phyloP scores from a whole-genome alignment of 768 basidiomycete species.

The Lepiota venenata region DNA sequence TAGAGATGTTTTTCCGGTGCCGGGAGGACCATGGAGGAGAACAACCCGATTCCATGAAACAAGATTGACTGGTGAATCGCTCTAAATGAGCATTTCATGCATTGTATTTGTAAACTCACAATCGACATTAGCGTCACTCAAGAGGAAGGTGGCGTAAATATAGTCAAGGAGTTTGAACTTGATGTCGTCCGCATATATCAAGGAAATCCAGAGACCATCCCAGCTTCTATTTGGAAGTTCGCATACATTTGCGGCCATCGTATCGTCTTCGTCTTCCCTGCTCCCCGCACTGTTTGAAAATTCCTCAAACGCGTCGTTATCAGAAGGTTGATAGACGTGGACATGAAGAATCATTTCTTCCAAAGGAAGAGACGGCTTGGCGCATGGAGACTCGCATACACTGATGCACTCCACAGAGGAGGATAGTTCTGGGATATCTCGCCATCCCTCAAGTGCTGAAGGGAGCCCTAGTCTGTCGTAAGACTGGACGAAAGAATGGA shows the following conservation, averaged over 20 bases:
- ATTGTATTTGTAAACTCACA: slow-evolving; percentile 37
- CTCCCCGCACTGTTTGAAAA: slow-evolving; percentile 55
- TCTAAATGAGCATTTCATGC: not conserved
- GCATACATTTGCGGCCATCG: slow-evolving; percentile 87
- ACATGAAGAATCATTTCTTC: slow-evolving; percentile 67
- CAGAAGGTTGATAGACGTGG: slow-evolving; percentile 84
- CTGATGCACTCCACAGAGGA: slow-evolving; percentile 74
- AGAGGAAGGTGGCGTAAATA: slow-evolving; percentile 90
- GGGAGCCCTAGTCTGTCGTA: slow-evolving; percentile 69
- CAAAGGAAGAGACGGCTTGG: slow-evolving; percentile 47
- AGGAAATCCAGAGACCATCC: slow-evolving; percentile 91
- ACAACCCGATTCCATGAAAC: slow-evolving; percentile 96
- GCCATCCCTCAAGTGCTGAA: slow-evolving; percentile 76
- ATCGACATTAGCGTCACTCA: slow-evolving; percentile 86
- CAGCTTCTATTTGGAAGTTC: slow-evolving; percentile 80
- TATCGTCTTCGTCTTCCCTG: slow-evolving; percentile 65
- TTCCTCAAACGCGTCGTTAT: slow-evolving; percentile 68
- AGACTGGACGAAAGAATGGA: slow-evolving; percentile 52
- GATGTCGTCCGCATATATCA: slow-evolving; percentile 82
- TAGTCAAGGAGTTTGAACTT: slow-evolving; percentile 90
- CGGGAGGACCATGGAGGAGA: slow-evolving; percentile 93
- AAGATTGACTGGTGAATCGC: slow-evolving; percentile 63
- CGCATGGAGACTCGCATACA: slow-evolving; percentile 67
- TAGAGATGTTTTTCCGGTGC: slow-evolving; percentile 95
- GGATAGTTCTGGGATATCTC: slow-evolving; percentile 65